Percentiles rank a stretch among this genome's conserved stretches.
phyloP scores from a whole-genome alignment of 2,329 filamentous ascomycete species.

The Nemania sp. region DNA sequence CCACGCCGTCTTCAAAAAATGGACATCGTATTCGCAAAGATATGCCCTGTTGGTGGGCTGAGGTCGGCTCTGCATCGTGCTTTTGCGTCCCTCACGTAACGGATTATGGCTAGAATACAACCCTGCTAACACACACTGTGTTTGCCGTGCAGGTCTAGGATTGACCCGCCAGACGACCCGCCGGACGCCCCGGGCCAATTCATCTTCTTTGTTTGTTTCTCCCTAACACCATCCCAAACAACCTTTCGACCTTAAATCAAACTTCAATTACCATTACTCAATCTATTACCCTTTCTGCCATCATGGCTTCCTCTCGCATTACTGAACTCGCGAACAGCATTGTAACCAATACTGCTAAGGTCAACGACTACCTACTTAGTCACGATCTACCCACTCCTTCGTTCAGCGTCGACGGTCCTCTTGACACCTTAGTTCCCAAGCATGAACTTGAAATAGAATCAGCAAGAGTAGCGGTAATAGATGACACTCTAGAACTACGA shows the following conservation, averaged over 20 bases:
- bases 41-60: too few species aligned
- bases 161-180: too few species aligned
- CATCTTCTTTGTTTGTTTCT: too few species aligned
- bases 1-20: too few species aligned
- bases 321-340: constrained; percentile 22
- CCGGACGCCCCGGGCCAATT: too few species aligned
- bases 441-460: constrained; percentile 17
- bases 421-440: constrained; percentile 21
- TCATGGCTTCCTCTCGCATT: constrained; percentile 24
- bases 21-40: too few species aligned
- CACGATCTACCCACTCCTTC: constrained; percentile 24
- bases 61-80: too few species aligned
- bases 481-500: constrained; percentile 31
- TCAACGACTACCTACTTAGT: constrained; percentile 17
- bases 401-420: constrained; percentile 28
- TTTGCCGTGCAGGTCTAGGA: too few species aligned
- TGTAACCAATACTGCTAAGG: constrained; percentile 16
- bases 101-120: too few species aligned
- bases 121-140: too few species aligned
- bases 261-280: neutral
- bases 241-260: neutral
- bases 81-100: too few species aligned
- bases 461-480: constrained; percentile 27
- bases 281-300: neutral
- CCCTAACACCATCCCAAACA: too few species aligned